Percentiles rank a stretch among this genome's conserved stretches.
phyloP scores from a whole-genome alignment of 768 basidiomycete genomes.

The Neoboletus subvelutipes region DNA sequence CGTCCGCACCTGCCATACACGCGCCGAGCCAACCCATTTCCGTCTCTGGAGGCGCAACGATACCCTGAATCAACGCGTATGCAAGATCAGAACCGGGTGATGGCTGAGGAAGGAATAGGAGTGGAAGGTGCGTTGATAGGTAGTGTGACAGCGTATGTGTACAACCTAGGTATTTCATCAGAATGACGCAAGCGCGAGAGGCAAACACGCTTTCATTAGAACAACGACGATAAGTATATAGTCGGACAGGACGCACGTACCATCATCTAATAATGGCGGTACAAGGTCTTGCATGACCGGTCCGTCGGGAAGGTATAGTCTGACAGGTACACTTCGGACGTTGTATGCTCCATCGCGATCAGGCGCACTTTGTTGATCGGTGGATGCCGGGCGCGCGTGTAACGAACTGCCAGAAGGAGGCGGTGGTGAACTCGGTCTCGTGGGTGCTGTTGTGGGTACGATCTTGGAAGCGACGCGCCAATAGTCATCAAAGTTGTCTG shows the following conservation, averaged over 20 bases:
- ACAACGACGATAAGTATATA: neutral
- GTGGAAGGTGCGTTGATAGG: constrained; percentile 71
- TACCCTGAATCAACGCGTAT: constrained; percentile 81
- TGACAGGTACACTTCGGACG: constrained; percentile 84
- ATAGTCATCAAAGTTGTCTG: constrained; percentile 95
- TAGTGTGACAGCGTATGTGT: constrained; percentile 68
- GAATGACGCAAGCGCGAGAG: neutral
- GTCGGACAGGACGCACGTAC: constrained; percentile 41
- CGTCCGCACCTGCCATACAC: constrained; percentile 89
- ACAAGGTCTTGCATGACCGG: constrained; percentile 90
- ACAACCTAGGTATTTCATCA: constrained; percentile 48
- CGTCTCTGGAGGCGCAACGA: constrained; percentile 75
- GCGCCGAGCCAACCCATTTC: constrained; percentile 96
- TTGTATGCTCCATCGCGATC: constrained; percentile 86
- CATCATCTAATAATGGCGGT: constrained; percentile 74
- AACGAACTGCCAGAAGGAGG: constrained; percentile 54
- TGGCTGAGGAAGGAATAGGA: constrained; percentile 66
- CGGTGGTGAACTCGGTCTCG: constrained; percentile 56
- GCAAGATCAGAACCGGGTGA: constrained; percentile 55
- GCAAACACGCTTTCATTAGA: constrained; percentile 1
- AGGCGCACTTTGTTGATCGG: constrained; percentile 49
- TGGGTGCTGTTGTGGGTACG: constrained; percentile 72
- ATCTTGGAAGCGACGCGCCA: constrained; percentile 94
- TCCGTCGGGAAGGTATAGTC: constrained; percentile 87
- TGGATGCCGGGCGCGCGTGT: constrained; percentile 63